Evolutionary conservation across 2,329 filamentous ascomycete genomes (phyloP).

Genomic region (Rhynchosporium graminicola): DNA sequence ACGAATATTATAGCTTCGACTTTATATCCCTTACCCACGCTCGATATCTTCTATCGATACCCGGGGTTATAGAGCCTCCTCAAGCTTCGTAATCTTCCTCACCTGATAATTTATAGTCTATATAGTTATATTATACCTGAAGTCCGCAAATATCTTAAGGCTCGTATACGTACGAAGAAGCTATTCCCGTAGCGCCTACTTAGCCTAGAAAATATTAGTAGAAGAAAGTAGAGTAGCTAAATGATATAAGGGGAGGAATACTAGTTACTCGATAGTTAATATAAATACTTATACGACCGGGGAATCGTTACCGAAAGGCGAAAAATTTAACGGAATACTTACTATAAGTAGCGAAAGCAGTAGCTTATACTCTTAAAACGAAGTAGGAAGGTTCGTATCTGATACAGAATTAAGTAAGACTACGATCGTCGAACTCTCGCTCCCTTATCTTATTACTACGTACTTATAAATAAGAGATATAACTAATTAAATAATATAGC

Average conservation of each 20-base stretch:
- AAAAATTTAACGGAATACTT: slow-evolving; percentile 21
- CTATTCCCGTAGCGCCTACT: slow-evolving; percentile 9
- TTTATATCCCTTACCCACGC: slow-evolving; percentile 21
- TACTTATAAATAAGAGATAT: too few relatives aligned
- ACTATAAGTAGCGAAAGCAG: slow-evolving; percentile 1
- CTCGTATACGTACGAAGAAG: not conserved
- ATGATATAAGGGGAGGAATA: slow-evolving; percentile 24
- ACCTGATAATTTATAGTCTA: slow-evolving; percentile 25
- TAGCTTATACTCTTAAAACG: not conserved
- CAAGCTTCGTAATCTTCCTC: slow-evolving; percentile 27
- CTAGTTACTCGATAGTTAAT: slow-evolving; percentile 26
- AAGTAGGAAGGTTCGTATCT: not conserved
- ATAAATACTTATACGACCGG: slow-evolving; percentile 31
- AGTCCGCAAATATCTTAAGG: slow-evolving; percentile 25
- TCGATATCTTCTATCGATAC: slow-evolving; percentile 13
- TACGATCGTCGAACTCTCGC: too few relatives aligned
- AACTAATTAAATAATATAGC: too few relatives aligned
- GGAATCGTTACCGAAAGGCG: slow-evolving; percentile 26
- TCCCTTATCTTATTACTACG: too few relatives aligned
- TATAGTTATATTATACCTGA: slow-evolving; percentile 22
- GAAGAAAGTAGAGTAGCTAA: slow-evolving; percentile 19
- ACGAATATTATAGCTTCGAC: slow-evolving; percentile 25
- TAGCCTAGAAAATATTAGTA: slow-evolving; percentile 22
- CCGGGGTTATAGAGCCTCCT: slow-evolving; percentile 27
- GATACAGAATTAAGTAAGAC: too few relatives aligned